Evolutionary conservation across 495 filamentous ascomycete species (phyloP).

Genomic region (Daldinia caldariorum): DNA sequence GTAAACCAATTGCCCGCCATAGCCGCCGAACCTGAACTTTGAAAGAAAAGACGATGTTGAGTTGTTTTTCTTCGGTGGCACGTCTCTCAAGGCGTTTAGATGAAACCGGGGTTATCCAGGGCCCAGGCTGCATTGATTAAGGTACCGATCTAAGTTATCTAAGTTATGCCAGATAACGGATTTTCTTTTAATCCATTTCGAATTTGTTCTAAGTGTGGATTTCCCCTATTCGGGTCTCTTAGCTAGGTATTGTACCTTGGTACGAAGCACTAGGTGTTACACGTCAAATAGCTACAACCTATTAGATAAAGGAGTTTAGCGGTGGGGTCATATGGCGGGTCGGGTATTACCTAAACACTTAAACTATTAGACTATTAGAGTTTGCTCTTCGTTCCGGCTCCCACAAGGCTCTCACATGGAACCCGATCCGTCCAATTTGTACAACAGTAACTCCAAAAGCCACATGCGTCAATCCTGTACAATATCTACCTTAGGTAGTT

Average conservation of each 20-base stretch:
- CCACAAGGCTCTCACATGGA: conserved; percentile 5
- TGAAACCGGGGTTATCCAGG: conserved; percentile 28
- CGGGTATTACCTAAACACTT: conserved; percentile 40
- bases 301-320: conserved; percentile 4
- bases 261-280: background rate
- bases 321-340: conserved; percentile 16
- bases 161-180: conserved; percentile 35
- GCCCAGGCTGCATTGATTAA: conserved; percentile 36
- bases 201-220: background rate
- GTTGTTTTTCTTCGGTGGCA: conserved; percentile 12
- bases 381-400: conserved; percentile 24
- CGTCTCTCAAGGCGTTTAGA: conserved; percentile 33
- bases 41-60: background rate
- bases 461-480: conserved; percentile 21
- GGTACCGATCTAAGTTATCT: conserved; percentile 38
- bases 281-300: background rate
- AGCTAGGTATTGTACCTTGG: background rate
- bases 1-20: conserved; percentile 3
- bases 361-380: conserved; percentile 17
- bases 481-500: conserved; percentile 17
- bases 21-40: conserved; percentile 20
- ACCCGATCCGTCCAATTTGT: conserved; percentile 32
- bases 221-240: background rate
- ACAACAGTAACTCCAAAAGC: conserved; percentile 12
- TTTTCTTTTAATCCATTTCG: conserved; percentile 39